phyloP scores from a whole-genome alignment of 2,329 filamentous ascomycete genomes.

The Alternaria longipes region DNA sequence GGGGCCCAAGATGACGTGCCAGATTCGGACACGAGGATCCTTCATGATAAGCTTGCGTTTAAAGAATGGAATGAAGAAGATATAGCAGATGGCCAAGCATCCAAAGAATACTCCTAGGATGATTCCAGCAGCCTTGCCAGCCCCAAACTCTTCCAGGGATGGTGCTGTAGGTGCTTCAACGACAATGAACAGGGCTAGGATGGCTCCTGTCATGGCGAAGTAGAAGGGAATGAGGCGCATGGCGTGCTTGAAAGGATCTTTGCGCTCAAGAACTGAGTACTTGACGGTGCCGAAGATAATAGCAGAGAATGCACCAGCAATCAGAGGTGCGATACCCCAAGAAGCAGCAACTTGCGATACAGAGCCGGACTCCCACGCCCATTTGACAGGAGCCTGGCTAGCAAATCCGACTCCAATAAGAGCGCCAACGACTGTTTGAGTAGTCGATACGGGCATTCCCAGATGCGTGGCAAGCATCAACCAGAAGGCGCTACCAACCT shows the following conservation, averaged over 20 bases:
- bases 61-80: conserved; percentile 43
- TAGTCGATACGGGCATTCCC: conserved; percentile 69
- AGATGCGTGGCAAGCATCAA: conserved; percentile 11
- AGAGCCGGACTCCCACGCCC: conserved; percentile 37
- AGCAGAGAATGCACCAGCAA: conserved; percentile 59
- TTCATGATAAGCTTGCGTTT: conserved; percentile 39
- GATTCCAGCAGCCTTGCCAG: conserved; percentile 40
- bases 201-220: conserved; percentile 58
- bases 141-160: conserved; percentile 42
- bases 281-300: conserved; percentile 62
- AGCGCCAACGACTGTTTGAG: conserved; percentile 68
- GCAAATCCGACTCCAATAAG: conserved; percentile 69
- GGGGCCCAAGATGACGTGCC: conserved; percentile 49
- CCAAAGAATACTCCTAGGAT: conserved; percentile 40
- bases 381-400: conserved; percentile 31
- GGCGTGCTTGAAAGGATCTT: conserved; percentile 60
- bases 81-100: conserved; percentile 30
- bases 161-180: conserved; percentile 53
- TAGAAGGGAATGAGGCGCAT: conserved; percentile 61
- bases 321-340: conserved; percentile 60
- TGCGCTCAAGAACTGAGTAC: conserved; percentile 59
- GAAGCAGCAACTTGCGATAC: conserved; percentile 53
- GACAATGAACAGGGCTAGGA: conserved; percentile 68
- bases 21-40: conserved; percentile 37
- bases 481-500: conserved; percentile 35